Evolutionary conservation across 1,284 basidiomycete species (phyloP), one percentile per base, ranked within the genome.

Genomic region (Trichosporon sp.): DNA sequence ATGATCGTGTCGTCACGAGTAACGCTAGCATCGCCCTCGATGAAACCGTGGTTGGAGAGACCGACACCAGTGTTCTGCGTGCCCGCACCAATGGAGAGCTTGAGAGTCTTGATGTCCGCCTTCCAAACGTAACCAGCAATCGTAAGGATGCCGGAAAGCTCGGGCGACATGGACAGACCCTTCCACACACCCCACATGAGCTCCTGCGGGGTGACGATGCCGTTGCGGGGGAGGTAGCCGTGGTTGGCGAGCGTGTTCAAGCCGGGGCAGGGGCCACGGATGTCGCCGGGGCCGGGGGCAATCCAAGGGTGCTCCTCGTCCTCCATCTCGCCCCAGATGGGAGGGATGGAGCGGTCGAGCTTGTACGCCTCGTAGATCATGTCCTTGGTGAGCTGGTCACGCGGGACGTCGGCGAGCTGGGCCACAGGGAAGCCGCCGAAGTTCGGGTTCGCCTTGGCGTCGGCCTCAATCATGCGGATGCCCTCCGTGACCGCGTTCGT

Each of bases 211-310:
- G 75, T 75, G 53, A 77, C 74, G 38, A 82, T 74, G 23, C 81
- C 81, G 65, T 68, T 73, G 47, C 76, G 69, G 35, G 69, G 71
- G 34, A 69, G 64, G 68, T 74, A 74, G 66, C 75, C 75, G 70
- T 79, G 76, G 62, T 77, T 78, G 12, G 80, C 80, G 18, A 80
- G 65, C 0, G 77, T 76, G 74, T 81, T 81, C 44, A 82, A 70
- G 25, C 80, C 80, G 1, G 80, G 80, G 68, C 79, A 81, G 8
- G 76, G 75, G 34, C 80, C 79, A 2, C 76, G 75, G 47, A 71
- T 71, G 58, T 75, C 70, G 11, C 65, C 73, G 21, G 72, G 69
- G 1, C 68, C 68, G 21, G 74, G 72, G 8, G 72, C 69, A 21
- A 65, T 53, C 64, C 68, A 78, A 0, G 75, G 76, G 67, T 77